Percentiles rank a stretch among this genome's conserved stretches.
These are phyloP conservation scores for Wickerhamomyces xylosicus DNA, from an alignment of 805 yeast genomes.

Conservation along the genomic window DNA sequence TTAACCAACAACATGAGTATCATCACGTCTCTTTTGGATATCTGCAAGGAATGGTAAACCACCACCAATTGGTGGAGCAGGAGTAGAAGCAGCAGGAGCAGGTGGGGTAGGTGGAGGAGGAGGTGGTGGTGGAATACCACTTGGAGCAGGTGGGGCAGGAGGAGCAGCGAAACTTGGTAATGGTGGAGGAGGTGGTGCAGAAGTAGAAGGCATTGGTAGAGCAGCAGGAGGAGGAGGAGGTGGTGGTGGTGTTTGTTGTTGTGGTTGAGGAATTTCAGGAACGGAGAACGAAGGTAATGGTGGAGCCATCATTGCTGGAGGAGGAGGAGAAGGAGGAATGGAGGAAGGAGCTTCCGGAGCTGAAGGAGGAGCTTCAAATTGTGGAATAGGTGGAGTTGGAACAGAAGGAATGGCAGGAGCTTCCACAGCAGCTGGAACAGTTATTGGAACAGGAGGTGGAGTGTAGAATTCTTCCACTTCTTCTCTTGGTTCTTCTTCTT, in stretches of 20 bases:
- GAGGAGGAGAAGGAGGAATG: conserved; percentile 17
- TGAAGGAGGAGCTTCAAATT: conserved; percentile 13
- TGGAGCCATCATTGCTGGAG: conserved; percentile 11
- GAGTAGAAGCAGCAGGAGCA: conserved; percentile 8
- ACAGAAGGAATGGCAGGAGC: conserved; percentile 5
- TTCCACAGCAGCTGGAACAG: neutral
- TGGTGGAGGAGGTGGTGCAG: conserved; percentile 24
- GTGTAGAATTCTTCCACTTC: neutral
- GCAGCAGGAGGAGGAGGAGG: conserved; percentile 19
- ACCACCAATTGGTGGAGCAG: conserved; percentile 15
- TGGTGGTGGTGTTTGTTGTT: conserved; percentile 12
- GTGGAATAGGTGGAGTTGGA: conserved; percentile 17
- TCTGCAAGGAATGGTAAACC: conserved; percentile 41
- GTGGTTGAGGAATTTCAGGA: conserved; percentile 20
- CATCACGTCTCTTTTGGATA: conserved; percentile 38
- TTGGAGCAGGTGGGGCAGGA: conserved; percentile 15
- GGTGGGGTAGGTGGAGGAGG: conserved; percentile 3
- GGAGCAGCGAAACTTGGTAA: conserved; percentile 22
- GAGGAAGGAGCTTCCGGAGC: conserved; percentile 20
- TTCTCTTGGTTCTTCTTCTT: neutral
- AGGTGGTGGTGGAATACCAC: conserved; percentile 17
- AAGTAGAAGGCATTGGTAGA: conserved; percentile 14
- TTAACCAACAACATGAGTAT: conserved; percentile 33
- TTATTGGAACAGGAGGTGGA: neutral
- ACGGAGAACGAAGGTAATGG: conserved; percentile 10